Evolutionary conservation across 106 monocot species (phyloP), one percentile per base, ranked within the genome.

Genomic region (Dendrobium huoshanense): DNA sequence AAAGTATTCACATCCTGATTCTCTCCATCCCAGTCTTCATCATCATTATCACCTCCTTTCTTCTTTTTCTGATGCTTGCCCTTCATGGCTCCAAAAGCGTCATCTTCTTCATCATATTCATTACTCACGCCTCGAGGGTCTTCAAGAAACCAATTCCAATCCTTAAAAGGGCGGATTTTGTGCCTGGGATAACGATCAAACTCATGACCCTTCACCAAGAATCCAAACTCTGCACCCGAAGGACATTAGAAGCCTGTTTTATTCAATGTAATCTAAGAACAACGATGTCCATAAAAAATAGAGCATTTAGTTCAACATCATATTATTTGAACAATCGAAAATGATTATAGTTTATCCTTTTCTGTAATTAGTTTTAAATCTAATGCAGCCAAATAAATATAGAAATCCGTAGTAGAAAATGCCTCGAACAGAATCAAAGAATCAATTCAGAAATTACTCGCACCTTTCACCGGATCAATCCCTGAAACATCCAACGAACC

Each of bases 1-100:
- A 58, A 2, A 42, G 43, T 77, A 31, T 77, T 81, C 29, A 82
- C 79, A 40, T 88, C 86, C 9, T 83, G 87, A 47, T 80, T 81
- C 45, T 88, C 81, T 33, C 51, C 83, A 31, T 61, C 84, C 91
- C 91, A 91, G 8, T 91, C 88, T 24, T 90, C 90, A 56, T 87
- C 76, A 64, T 77, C 74, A n/a, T 79, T 59, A 42, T 67, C 82
- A 11, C 51, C 75, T n/a, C 47, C 29, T 74, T 74, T 74, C 15
- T 37, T 73, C 10, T 20, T 74, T 31, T 82, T 82, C 67, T 37
- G 44, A n/a, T 40, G 51, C 73, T 54, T 77, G 13, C 61, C 45
- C 56, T 65, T 80, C 22, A 70, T 81, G 11, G 15, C 43, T 43
- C 9, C 11, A 40, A 7, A 19, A 41, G 29, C 73, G 68, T 73